These are phyloP conservation scores for Neohortaea acidophila DNA, from an alignment of 495 filamentous ascomycete species.

Conservation along the genomic window DNA sequence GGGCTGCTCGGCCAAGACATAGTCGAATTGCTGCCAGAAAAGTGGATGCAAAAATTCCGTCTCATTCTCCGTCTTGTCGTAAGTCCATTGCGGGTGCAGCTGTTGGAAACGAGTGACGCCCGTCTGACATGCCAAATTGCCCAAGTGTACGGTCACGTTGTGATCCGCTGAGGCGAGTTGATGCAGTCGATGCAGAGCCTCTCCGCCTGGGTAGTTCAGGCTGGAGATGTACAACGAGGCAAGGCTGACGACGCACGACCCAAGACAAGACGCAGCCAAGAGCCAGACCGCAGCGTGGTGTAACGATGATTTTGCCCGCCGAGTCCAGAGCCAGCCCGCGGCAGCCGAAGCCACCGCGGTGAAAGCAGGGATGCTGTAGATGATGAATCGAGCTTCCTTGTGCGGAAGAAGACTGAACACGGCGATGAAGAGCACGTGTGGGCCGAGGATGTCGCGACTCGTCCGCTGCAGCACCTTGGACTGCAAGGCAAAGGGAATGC, in stretches of 20 bases:
- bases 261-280: slow-evolving; percentile 42
- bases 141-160: slow-evolving; percentile 49
- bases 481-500: slow-evolving; percentile 49
- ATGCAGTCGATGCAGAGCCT: slow-evolving; percentile 22
- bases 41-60: slow-evolving; percentile 36
- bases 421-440: slow-evolving; percentile 53
- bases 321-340: slow-evolving; percentile 58
- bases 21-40: slow-evolving; percentile 80
- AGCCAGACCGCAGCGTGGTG: slow-evolving; percentile 42
- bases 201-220: slow-evolving; percentile 29
- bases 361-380: slow-evolving; percentile 69
- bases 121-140: slow-evolving; percentile 83
- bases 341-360: slow-evolving; percentile 64
- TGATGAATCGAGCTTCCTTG: slow-evolving; percentile 92
- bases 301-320: slow-evolving; percentile 41
- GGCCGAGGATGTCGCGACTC: slow-evolving; percentile 43
- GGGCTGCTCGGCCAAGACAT: slow-evolving; percentile 56
- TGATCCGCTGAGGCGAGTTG: neutral
- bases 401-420: slow-evolving; percentile 79
- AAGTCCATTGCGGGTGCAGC: slow-evolving; percentile 32
- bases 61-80: slow-evolving; percentile 53
- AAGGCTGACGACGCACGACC: slow-evolving; percentile 42
- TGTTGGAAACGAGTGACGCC: slow-evolving; percentile 80
- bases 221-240: slow-evolving; percentile 45
- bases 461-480: slow-evolving; percentile 34